Evolutionary conservation across 495 filamentous ascomycete genomes (phyloP).

Genomic region (Bacidia gigantensis): DNA sequence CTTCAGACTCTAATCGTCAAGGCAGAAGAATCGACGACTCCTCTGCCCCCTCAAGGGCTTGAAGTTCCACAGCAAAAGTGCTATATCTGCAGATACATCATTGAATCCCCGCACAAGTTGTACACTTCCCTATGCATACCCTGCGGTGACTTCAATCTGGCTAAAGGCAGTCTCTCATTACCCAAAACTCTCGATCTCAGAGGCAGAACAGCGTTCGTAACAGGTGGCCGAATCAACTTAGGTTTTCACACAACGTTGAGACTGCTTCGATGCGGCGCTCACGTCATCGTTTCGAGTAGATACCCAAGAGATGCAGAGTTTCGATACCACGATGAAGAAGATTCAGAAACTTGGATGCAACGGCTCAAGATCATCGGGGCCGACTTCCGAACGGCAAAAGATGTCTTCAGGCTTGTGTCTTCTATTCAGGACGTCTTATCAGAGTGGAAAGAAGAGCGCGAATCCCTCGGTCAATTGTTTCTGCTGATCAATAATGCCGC

Average conservation of each 20-base stretch:
- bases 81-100: conserved; percentile 29
- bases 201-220: conserved; percentile 30
- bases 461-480: conserved; percentile 17
- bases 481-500: conserved; percentile 38
- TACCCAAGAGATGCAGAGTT: conserved; percentile 32
- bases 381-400: conserved; percentile 31
- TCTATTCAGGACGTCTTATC: conserved; percentile 18
- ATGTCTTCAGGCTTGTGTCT: conserved; percentile 30
- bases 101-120: conserved; percentile 19
- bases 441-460: conserved; percentile 19
- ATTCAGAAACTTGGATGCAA: conserved; percentile 24
- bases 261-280: conserved; percentile 32
- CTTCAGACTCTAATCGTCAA: neutral
- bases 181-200: conserved; percentile 23
- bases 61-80: conserved; percentile 13
- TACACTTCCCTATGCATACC: conserved; percentile 28
- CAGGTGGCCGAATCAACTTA: conserved; percentile 34
- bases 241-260: conserved; percentile 33
- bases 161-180: conserved; percentile 22
- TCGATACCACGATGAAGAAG: conserved; percentile 25
- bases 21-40: no score
- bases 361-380: conserved; percentile 30
- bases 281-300: conserved; percentile 33
- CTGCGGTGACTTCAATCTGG: conserved; percentile 30
- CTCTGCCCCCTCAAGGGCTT: no score